Percentiles rank a stretch among this genome's conserved stretches.
Evolutionary conservation across 331 rosid species (phyloP).

Genomic region (Stylosanthes scabra): DNA sequence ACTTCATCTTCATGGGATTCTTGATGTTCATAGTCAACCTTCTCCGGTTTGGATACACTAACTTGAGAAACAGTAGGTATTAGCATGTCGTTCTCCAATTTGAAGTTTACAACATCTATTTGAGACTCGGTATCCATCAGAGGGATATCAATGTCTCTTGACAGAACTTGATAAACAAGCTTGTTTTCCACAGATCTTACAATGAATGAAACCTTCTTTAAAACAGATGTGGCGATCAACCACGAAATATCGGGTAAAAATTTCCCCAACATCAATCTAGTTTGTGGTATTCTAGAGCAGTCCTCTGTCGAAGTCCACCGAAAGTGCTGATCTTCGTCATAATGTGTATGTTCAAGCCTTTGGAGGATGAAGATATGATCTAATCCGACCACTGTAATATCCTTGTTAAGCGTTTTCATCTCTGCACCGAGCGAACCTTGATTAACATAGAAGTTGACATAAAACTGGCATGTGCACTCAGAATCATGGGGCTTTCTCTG

Average conservation of each 20-base stretch:
- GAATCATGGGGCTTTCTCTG: slow-evolving; percentile 81
- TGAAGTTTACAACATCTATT: slow-evolving; percentile 61
- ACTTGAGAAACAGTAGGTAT: slow-evolving; percentile 59
- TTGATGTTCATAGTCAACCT: slow-evolving; percentile 22
- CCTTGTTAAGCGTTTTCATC: slow-evolving; percentile 65
- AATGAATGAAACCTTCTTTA: slow-evolving; percentile 66
- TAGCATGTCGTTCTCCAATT: slow-evolving; percentile 45
- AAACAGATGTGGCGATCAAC: slow-evolving; percentile 73
- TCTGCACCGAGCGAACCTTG: slow-evolving; percentile 86
- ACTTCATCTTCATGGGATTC: slow-evolving; percentile 44
- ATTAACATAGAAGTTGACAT: slow-evolving; percentile 71
- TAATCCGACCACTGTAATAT: slow-evolving; percentile 58
- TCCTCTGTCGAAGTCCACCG: slow-evolving; percentile 83
- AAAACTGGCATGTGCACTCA: slow-evolving; percentile 73
- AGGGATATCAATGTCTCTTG: slow-evolving; percentile 32
- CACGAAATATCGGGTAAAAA: slow-evolving; percentile 76
- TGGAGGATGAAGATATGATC: slow-evolving; percentile 75
- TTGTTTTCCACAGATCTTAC: slow-evolving; percentile 72
- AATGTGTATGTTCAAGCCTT: slow-evolving; percentile 54
- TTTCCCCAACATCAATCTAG: slow-evolving; percentile 75
- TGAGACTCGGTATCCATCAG: slow-evolving; percentile 42
- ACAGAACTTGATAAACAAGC: slow-evolving; percentile 74
- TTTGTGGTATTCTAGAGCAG: slow-evolving; percentile 56
- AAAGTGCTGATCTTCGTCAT: slow-evolving; percentile 59
- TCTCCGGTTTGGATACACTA: slow-evolving; percentile 36